Conservation (phyloP, 495 filamentous ascomycete species). For the Tuber melanosporum region DNA sequence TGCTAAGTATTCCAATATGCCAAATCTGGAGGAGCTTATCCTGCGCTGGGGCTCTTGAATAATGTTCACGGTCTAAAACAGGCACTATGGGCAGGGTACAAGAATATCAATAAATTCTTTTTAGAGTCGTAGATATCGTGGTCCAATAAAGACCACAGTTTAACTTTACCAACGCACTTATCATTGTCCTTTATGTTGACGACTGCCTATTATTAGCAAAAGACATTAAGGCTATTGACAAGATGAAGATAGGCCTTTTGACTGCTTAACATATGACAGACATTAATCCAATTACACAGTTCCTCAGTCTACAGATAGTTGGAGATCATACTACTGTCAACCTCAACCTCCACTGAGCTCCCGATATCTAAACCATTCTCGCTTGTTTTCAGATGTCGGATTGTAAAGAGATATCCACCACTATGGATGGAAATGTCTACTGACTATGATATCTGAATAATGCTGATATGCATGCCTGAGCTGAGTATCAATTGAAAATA, state of each 20-base stretch:
- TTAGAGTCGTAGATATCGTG: too few relatives aligned
- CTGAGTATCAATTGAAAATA: background rate
- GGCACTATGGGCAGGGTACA: too few relatives aligned
- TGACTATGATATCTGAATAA: background rate
- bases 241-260: background rate
- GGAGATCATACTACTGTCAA: background rate
- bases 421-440: background rate
- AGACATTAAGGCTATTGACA: background rate
- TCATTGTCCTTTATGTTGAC: background rate
- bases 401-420: background rate
- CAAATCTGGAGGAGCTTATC: background rate
- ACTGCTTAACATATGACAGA: background rate
- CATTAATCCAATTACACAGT: background rate
- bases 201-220: background rate
- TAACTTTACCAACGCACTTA: background rate
- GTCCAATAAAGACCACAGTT: background rate
- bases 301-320: background rate
- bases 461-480: background rate
- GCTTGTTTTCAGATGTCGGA: background rate
- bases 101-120: too few relatives aligned
- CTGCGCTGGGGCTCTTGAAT: background rate
- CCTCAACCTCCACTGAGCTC: accelerated
- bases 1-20: background rate
- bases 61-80: background rate
- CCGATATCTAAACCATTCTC: background rate